Evolutionary conservation across 768 basidiomycete species (phyloP).

Genomic region (Collybiopsis luxurians): DNA sequence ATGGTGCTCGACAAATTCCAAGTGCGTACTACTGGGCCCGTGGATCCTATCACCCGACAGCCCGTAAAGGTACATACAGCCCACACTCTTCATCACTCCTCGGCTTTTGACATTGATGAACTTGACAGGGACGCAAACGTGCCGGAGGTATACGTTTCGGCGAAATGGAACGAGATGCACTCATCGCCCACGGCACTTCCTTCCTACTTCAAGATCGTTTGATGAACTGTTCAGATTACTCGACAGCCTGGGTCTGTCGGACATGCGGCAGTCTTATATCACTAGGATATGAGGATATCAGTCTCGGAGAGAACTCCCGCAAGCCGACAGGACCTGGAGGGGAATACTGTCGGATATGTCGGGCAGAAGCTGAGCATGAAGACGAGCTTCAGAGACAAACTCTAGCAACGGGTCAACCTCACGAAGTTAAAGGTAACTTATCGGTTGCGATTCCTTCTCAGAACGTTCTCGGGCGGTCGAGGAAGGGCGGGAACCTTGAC

Average conservation of each 20-base stretch:
- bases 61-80: constrained; percentile 80
- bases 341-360: constrained; percentile 95
- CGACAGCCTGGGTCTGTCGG: constrained; percentile 98
- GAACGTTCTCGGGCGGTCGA: constrained; percentile 57
- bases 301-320: constrained; percentile 59
- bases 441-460: constrained; percentile 64
- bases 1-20: constrained; percentile 99
- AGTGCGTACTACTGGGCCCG: constrained; percentile 96
- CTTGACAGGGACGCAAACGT: constrained; percentile 88
- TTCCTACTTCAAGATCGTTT: constrained; percentile 97
- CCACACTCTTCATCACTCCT: not conserved
- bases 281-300: constrained; percentile 90
- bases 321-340: constrained; percentile 74
- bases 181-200: constrained; percentile 97
- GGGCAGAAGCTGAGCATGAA: constrained; percentile 63
- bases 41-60: constrained; percentile 93
- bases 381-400: constrained; percentile 59
- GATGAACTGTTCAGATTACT: constrained; percentile 99
- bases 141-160: constrained; percentile 99
- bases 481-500: constrained; percentile 83
- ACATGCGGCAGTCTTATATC: constrained; percentile 95
- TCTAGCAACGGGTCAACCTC: constrained; percentile 53
- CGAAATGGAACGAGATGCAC: constrained; percentile 99
- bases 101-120: constrained; percentile 4
- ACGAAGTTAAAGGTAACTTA: constrained; percentile 49